Evolutionary conservation across 306 rosid species (phyloP).

Genomic region (Vigna unguiculata): DNA sequence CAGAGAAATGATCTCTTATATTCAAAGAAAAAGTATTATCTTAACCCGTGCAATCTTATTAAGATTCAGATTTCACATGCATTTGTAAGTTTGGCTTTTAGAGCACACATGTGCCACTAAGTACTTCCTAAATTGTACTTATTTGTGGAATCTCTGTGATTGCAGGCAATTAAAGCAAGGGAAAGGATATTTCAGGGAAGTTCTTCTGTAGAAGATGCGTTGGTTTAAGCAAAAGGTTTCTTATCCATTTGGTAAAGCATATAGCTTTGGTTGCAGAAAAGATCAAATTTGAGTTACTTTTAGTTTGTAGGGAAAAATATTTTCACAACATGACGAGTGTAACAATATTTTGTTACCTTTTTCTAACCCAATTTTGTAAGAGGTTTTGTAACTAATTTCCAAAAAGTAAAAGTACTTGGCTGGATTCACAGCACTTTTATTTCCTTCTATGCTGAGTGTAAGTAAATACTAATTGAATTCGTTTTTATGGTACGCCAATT

Average conservation of each 20-base stretch:
- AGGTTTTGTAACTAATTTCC: too few species aligned
- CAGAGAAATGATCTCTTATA: slow-evolving; percentile 14
- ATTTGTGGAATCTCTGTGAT: slow-evolving; percentile 33
- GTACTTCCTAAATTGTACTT: slow-evolving; percentile 9
- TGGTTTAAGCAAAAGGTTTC: slow-evolving; percentile 21
- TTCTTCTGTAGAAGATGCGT: slow-evolving; percentile 41
- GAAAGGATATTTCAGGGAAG: slow-evolving; percentile 60
- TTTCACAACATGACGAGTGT: too few species aligned
- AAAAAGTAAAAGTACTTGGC: too few species aligned
- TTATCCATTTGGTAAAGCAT: too few species aligned
- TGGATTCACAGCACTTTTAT: too few species aligned
- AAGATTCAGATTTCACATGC: neutral
- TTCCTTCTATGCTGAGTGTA: too few species aligned
- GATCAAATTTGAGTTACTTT: slow-evolving; percentile 9
- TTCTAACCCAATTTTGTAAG: too few species aligned
- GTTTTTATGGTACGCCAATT: too few species aligned
- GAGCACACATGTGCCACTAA: neutral
- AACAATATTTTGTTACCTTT: too few species aligned
- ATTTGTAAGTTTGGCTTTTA: neutral
- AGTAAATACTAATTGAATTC: too few species aligned
- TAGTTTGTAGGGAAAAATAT: neutral
- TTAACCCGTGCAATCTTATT: slow-evolving; percentile 1
- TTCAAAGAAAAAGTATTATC: slow-evolving; percentile 28
- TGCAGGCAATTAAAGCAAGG: slow-evolving; percentile 66
- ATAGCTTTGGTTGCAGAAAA: neutral